Evolutionary conservation across 208 protist species (phyloP).

Genomic region (Leishmania major): DNA sequence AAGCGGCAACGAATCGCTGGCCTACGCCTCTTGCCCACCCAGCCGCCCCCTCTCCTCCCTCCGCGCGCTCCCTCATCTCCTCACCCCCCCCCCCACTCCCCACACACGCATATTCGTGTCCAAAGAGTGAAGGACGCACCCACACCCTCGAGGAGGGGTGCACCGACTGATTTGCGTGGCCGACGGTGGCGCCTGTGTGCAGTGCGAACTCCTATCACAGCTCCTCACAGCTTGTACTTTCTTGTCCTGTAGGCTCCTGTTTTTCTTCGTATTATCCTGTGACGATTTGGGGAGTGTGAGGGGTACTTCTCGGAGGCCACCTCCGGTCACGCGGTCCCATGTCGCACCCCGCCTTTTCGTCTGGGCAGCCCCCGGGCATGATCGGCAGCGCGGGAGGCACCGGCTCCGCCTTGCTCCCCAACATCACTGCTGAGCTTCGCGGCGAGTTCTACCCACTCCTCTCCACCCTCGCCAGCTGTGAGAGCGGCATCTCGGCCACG

Average conservation of each 20-base stretch:
- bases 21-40: background rate
- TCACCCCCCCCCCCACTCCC: background rate
- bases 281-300: background rate
- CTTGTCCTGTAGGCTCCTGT: background rate
- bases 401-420: constrained; percentile 43
- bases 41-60: too few species aligned
- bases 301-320: background rate
- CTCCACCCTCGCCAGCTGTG: constrained; percentile 41
- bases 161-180: background rate
- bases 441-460: constrained; percentile 70
- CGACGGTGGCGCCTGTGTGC: background rate
- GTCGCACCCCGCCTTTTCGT: background rate
- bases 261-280: background rate
- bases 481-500: constrained; percentile 37
- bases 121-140: background rate
- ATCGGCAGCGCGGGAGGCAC: constrained; percentile 11
- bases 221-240: background rate
- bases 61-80: background rate
- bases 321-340: background rate
- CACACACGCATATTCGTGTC: background rate
- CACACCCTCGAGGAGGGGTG: background rate
- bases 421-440: constrained; percentile 56
- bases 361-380: background rate
- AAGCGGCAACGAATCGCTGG: background rate
- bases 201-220: background rate